Evolutionary conservation across 768 basidiomycete genomes (phyloP).

Genomic region (Trametes cingulata): DNA sequence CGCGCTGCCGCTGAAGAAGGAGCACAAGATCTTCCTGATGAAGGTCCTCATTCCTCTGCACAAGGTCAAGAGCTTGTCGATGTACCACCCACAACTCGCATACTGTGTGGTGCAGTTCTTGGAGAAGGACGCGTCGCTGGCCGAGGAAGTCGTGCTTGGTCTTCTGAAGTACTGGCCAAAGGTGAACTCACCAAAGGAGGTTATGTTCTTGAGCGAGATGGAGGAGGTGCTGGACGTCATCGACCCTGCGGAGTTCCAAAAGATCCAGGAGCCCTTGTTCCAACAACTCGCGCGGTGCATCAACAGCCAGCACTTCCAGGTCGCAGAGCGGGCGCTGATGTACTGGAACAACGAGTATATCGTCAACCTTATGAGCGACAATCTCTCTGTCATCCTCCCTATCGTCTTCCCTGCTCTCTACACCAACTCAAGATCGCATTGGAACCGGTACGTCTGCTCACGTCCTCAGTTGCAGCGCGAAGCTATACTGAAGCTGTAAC

Average conservation of each 20-base stretch:
- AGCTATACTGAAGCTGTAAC: constrained; percentile 1
- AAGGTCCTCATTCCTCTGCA: constrained; percentile 93
- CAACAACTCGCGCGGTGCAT: constrained; percentile 94
- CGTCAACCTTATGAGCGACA: constrained; percentile 98
- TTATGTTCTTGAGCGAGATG: constrained; percentile 99
- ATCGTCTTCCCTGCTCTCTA: constrained; percentile 97
- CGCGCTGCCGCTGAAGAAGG: constrained; percentile 95
- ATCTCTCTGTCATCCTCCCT: constrained; percentile 82
- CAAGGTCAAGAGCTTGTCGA: constrained; percentile 96
- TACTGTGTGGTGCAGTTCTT: constrained; percentile 99
- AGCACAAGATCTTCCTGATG: constrained; percentile 97
- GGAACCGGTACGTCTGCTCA: constrained; percentile 81
- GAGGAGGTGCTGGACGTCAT: constrained; percentile 99
- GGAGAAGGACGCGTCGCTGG: constrained; percentile 90
- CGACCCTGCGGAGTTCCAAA: constrained; percentile 93
- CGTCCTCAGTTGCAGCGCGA: neutral
- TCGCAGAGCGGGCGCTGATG: constrained; percentile 92
- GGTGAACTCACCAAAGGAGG: constrained; percentile 98
- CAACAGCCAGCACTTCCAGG: constrained; percentile 99
- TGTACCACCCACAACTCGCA: constrained; percentile 98
- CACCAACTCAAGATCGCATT: constrained; percentile 94
- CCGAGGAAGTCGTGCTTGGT: constrained; percentile 95
- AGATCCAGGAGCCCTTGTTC: constrained; percentile 92
- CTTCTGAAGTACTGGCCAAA: constrained; percentile 99
- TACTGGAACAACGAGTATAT: constrained; percentile 99